phyloP scores from a whole-genome alignment of 345 rosid genomes.

The Populus tremula region DNA sequence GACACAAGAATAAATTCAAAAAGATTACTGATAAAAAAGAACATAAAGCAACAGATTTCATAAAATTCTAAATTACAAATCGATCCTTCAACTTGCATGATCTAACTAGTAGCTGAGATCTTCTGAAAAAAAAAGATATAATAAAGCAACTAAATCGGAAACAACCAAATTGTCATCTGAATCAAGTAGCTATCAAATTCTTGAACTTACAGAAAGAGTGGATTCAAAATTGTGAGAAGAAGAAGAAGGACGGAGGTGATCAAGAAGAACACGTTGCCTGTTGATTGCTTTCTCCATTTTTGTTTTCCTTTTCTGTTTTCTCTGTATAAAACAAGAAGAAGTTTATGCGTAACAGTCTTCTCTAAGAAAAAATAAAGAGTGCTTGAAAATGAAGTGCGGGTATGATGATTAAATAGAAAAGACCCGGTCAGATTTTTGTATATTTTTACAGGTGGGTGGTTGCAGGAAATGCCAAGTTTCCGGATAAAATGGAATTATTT shows the following conservation, averaged over 20 bases:
- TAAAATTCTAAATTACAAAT: not conserved
- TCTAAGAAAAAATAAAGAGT: not conserved
- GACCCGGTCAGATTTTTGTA: not conserved
- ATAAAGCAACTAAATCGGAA: not conserved
- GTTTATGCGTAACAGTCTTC: not conserved
- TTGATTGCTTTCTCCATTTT: slow-evolving; percentile 84
- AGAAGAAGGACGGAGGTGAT: slow-evolving; percentile 76
- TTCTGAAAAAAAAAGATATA: too few species aligned
- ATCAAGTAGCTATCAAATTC: not conserved
- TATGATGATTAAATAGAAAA: not conserved
- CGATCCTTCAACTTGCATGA: not conserved
- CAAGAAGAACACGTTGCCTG: slow-evolving; percentile 79
- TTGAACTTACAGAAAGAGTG: slow-evolving; percentile 60
- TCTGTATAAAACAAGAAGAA: not conserved
- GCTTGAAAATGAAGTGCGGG: too few species aligned
- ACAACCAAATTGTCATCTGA: not conserved
- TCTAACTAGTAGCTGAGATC: not conserved
- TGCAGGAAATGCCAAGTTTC: not conserved
- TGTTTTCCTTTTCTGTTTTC: not conserved
- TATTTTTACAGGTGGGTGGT: not conserved
- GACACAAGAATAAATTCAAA: not conserved
- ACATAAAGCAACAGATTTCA: not conserved
- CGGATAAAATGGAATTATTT: not conserved
- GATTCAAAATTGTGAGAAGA: slow-evolving; percentile 51
- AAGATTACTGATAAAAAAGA: not conserved